Base-by-base conservation (phyloP, 371 early-diverging fungal species). In the Nosema granulosis region DNA sequence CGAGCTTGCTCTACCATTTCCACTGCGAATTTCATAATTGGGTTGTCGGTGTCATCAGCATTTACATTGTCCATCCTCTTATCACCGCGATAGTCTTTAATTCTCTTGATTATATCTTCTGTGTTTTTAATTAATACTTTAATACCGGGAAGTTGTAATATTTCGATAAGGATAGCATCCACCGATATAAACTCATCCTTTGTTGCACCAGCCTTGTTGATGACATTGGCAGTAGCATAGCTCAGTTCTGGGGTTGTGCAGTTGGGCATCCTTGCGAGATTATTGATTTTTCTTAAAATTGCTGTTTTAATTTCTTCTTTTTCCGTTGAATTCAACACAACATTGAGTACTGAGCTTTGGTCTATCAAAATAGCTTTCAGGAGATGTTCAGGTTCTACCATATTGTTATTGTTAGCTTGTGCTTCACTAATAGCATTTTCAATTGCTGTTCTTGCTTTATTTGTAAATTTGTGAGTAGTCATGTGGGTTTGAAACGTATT, bases 11-110 rank as follows among this genome's bases (percentile, higher is more conserved):
- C 88, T 1, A 92, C 91, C 80, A 92, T 84, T 75, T 92, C 91
- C n/a, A 94, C 88, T 16, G 93, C 94, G 85, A 95, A 96, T 80
- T 96, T 92, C 59, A 88, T 87, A 18, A 95, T 87, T 16, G 71
- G 74, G 34, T 80, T 79, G 0, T 76, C 75, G 43, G 69, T 50
- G 57, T 80, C 76, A 76, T 80, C 80, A 16, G 62, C 52, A 54
- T 76, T 54, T 22, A 26, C 24, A 37, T 52, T 31, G 32, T 80
- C 69, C 28, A 71, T 63, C 38, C 51, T 79, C 35, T 79, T 75
- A 62, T 59, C 62, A 13, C 38, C 56, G 31, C 68, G 59, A 22
- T 69, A 35, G 31, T 50, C 28, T 31, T 49, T 68, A 26, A 75
- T 61, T 22, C 35, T 63, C 52, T 63, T 73, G 20, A 49, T 71